Conservation (phyloP, 805 yeast species). For the Pichia manshurica region DNA sequence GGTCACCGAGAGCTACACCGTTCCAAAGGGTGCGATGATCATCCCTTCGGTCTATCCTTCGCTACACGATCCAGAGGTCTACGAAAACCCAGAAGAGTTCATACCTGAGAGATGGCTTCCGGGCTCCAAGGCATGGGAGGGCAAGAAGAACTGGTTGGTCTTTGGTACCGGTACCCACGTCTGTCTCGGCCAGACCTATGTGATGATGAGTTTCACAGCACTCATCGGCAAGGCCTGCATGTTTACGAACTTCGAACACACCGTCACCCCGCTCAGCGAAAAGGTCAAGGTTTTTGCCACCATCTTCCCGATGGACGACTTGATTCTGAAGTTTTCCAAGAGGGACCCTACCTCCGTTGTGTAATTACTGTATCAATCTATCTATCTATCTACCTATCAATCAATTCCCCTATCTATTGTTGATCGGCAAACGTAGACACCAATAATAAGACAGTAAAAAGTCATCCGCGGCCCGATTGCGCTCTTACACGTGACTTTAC, state of each 20-base stretch:
- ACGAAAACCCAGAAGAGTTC: constrained; percentile 89
- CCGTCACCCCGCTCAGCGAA: constrained; percentile 79
- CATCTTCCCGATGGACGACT: constrained; percentile 95
- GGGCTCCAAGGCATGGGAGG: constrained; percentile 68
- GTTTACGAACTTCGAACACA: constrained; percentile 75
- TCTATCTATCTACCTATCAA: not conserved
- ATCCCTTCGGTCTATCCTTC: constrained; percentile 95
- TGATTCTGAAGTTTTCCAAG: constrained; percentile 65
- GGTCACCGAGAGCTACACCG: constrained; percentile 74
- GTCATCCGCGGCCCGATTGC: not conserved
- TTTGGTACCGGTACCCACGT: constrained; percentile 97
- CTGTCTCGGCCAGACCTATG: constrained; percentile 93
- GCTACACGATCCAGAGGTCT: constrained; percentile 94
- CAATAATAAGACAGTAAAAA: not conserved
- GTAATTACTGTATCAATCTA: not conserved
- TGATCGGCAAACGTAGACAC: not conserved
- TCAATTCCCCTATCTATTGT: not conserved
- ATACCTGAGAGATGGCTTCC: constrained; percentile 94
- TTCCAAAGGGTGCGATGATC: constrained; percentile 96
- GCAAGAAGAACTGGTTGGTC: constrained; percentile 89
- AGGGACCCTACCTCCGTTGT: constrained; percentile 46
- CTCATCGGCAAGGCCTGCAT: constrained; percentile 87
- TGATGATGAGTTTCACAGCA: constrained; percentile 81
- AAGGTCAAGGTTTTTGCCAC: constrained; percentile 96
- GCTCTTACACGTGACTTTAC: constrained; percentile 1